Evolutionary conservation across 352 stramenopile species (phyloP), one percentile per base, ranked within the genome.

Genomic region (Phytophthora hibernalis): DNA sequence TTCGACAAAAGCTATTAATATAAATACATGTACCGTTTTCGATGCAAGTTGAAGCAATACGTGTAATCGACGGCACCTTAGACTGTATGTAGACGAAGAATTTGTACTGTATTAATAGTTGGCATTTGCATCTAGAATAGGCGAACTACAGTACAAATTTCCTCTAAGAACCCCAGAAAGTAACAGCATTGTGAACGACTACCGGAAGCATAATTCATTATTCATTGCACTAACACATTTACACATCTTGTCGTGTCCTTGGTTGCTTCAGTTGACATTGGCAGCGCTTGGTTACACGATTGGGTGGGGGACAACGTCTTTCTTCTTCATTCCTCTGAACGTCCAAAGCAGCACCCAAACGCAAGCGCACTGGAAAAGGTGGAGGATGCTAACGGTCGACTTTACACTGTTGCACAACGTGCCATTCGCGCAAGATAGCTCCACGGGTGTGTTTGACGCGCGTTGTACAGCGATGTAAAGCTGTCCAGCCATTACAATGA

Each of bases 361-460:
- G 15, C 61, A 76, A 7, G 50, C 58, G 16, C 66, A 66, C 64
- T 83, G 74, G 30, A 80, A 72, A 5, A 67, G 22, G 47, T 85
- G 74, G 22, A 85, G 56, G 5, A 75, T 48, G 31, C 54, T 74
- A 6, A 85, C 43, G n/a, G 53, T 68, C 13, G 62, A 56, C 20
- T 70, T 53, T 31, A 89, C 53, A 18, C 67, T 63, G 5, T 87
- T 66, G 48, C 82, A 91, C 43, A 73, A 24, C 7, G 67, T 40
- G 5, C 80, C 82, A 53, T 89, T 89, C 12, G 82, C 80, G 35
- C 82, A 91, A 0, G 72, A 77, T 8, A 91, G 65, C 53, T 87
- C 82, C 16, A 63, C 37, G 6, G 66, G 66, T 5, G 66, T 63
- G 42, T 10, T 61, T 12, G 40, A 50, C 21, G 59, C 43, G 42